Evolutionary conservation across 2,329 filamentous ascomycete species (phyloP).

Genomic region (Xylariomycetidae sp.): DNA sequence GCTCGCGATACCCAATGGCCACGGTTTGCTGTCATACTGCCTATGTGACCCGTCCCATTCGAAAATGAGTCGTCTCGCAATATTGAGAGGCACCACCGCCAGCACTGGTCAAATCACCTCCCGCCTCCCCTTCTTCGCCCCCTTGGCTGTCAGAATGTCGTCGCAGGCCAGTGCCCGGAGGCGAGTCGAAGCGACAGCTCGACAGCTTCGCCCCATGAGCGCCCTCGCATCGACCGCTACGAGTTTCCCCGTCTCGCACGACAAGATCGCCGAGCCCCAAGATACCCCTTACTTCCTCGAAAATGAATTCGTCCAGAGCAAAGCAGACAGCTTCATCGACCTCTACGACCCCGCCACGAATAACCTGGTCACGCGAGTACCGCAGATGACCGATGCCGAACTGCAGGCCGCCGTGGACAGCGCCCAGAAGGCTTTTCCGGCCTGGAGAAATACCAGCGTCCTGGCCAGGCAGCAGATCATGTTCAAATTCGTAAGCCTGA

Average conservation of each 20-base stretch:
- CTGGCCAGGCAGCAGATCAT: constrained; percentile 77
- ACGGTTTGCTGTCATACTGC: too few species aligned
- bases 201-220: constrained; percentile 48
- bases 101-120: constrained; percentile 20
- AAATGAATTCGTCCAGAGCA: constrained; percentile 69
- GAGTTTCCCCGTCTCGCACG: constrained; percentile 67
- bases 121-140: constrained; percentile 18
- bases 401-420: constrained; percentile 70
- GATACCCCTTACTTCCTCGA: constrained; percentile 80
- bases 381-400: constrained; percentile 75
- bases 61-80: constrained; percentile 26
- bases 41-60: constrained; percentile 1
- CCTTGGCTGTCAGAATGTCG: constrained; percentile 27
- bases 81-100: constrained; percentile 19
- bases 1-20: too few species aligned
- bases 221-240: constrained; percentile 51
- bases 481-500: constrained; percentile 78
- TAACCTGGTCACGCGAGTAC: constrained; percentile 77
- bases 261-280: constrained; percentile 60
- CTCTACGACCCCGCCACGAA: constrained; percentile 81
- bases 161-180: constrained; percentile 38
- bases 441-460: constrained; percentile 68
- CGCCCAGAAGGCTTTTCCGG: constrained; percentile 69
- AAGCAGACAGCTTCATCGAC: constrained; percentile 69
- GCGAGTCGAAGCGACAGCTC: constrained; percentile 53